Percentiles rank a stretch among this genome's conserved stretches.
Conservation (phyloP, 1,284 basidiomycete genomes). For the Anthracocystis walkeri region DNA sequence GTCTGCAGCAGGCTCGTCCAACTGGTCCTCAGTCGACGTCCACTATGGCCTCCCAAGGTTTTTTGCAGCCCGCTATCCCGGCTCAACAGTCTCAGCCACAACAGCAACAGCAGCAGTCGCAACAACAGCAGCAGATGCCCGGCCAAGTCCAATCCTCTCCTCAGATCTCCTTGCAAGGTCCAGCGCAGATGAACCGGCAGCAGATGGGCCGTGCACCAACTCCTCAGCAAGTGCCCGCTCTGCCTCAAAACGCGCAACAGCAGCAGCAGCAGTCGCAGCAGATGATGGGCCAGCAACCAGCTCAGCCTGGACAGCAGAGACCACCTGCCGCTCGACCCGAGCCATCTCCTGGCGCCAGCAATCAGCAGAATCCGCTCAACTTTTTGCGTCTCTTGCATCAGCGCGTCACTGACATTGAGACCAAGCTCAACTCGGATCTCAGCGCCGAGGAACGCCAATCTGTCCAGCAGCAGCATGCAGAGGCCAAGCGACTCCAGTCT, state of each 20-base stretch:
- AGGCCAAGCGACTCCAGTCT: slow-evolving; percentile 49
- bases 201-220: slow-evolving; percentile 30
- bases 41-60: slow-evolving; percentile 32
- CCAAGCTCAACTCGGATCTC: slow-evolving; percentile 51
- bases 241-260: slow-evolving; percentile 34
- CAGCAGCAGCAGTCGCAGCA: slow-evolving; percentile 21
- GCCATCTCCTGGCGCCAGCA: slow-evolving; percentile 15
- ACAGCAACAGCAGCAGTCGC: slow-evolving; percentile 13
- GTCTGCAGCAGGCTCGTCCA: slow-evolving; percentile 45
- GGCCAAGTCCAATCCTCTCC: slow-evolving; percentile 30
- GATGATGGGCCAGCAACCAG: slow-evolving; percentile 36
- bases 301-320: slow-evolving; percentile 32
- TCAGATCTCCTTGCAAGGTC: slow-evolving; percentile 29
- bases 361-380: slow-evolving; percentile 51
- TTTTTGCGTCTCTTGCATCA: slow-evolving; percentile 58
- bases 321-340: slow-evolving; percentile 29
- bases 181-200: slow-evolving; percentile 23
- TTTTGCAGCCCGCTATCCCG: slow-evolving; percentile 29
- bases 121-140: slow-evolving; percentile 29
- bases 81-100: slow-evolving; percentile 25
- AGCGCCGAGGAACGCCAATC: slow-evolving; percentile 49
- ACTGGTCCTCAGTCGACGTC: slow-evolving; percentile 36
- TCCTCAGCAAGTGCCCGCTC: slow-evolving; percentile 21
- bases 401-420: slow-evolving; percentile 56
- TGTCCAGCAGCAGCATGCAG: slow-evolving; percentile 50